Conservation (phyloP, 805 yeast species). For the Yamadazyma scolyti region DNA sequence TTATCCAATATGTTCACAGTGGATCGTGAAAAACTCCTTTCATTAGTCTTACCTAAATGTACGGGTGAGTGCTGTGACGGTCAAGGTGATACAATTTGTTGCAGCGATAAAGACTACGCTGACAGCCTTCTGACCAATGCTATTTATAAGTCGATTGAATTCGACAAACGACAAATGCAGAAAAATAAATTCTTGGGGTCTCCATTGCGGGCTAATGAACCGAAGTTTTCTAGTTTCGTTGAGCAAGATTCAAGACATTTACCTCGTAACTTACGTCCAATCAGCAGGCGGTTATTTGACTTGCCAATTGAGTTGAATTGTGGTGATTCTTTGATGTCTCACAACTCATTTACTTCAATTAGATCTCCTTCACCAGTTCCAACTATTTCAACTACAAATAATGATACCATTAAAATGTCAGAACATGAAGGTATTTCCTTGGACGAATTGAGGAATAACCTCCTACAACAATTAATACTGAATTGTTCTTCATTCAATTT, state of each 20-base stretch:
- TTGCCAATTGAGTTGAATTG: no score
- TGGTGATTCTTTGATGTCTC: no score
- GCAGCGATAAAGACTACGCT: slow-evolving; percentile 2
- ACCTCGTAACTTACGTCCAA: no score
- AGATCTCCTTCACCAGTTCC: slow-evolving; percentile 20
- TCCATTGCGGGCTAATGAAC: neutral
- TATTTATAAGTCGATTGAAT: slow-evolving; percentile 8
- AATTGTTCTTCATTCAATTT: slow-evolving; percentile 20
- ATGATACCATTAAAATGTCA: slow-evolving; percentile 14
- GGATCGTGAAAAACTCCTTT: slow-evolving; percentile 2
- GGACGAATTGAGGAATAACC: slow-evolving; percentile 24
- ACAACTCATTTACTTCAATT: slow-evolving; percentile 3
- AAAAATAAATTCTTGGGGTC: no score
- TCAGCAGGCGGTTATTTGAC: no score
- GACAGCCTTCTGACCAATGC: slow-evolving; percentile 7
- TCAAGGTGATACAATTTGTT: slow-evolving; percentile 1
- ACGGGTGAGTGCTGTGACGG: slow-evolving; percentile 8
- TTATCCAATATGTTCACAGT: slow-evolving; percentile 6
- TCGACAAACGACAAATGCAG: slow-evolving; percentile 5
- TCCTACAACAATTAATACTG: slow-evolving; percentile 25
- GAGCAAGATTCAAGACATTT: no score
- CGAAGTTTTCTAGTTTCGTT: no score
- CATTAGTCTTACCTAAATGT: slow-evolving; percentile 9
- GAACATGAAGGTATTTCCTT: slow-evolving; percentile 16
- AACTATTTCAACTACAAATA: slow-evolving; percentile 11